Evolutionary conservation across 306 rosid species (phyloP), one percentile per base, ranked within the genome.

Genomic region (Lithocarpus polystachyus): DNA sequence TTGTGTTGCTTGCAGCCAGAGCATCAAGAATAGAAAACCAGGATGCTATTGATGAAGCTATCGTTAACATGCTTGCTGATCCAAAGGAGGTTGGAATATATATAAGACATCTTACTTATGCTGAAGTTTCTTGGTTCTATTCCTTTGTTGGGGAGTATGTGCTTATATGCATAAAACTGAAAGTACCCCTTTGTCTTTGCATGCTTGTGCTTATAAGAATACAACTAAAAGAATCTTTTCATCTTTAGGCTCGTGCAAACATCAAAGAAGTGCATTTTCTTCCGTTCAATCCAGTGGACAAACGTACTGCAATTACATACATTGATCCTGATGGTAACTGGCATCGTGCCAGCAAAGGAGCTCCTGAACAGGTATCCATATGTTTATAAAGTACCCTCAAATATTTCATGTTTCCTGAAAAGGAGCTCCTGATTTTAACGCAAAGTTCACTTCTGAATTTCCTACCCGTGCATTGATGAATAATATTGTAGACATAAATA

Each of bases 281-380:
- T 75, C 97, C 97, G 29, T 93, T 90, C 88, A 93, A 93, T 80
- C 97, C 97, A 4, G 90, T 93, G 73, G 96, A 91, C 87, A 93
- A 93, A 81, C 97, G 97, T 48, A 93, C 97, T 62, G 97, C 97
- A 13, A 88, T 88, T 76, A 93, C 97, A 57, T 93, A 93, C 77
- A 77, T 88, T 60, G 94, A 85, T 81, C 54, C 88, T 64, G 84
- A 91, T 56, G 96, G 94, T 26, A 89, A 89, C 1, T 91, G 89
- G 92, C 72, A 89, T 76, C 80, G 96, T 64, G 91, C 96, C 72
- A 93, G 89, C 89, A 91, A 93, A 88, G 97, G 97, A 85, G 97
- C 96, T 81, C 96, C 97, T 0, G 97, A 93, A 81, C 97, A 93
- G 97, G 97, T 93, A 79, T 59, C 61, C 22, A 79, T 77, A 45